These are phyloP conservation scores for Cadophora malorum DNA, from an alignment of 2,329 filamentous ascomycete genomes.

Conservation along the genomic window DNA sequence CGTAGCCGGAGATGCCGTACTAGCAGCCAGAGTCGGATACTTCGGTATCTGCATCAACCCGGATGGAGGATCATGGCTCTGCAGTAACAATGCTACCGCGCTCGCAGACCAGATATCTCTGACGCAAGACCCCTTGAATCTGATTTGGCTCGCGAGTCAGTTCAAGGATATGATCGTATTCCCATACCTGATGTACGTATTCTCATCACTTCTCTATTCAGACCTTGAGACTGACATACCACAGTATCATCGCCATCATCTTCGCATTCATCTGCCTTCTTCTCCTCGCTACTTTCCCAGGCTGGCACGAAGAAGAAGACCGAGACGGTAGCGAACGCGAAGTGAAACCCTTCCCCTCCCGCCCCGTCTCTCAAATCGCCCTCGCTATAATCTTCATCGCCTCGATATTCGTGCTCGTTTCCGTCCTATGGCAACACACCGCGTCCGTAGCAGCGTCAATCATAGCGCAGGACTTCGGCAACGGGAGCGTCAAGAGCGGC, in stretches of 20 bases:
- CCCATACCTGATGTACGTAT: constrained; percentile 86
- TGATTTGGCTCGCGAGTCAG: constrained; percentile 95
- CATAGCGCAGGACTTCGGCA: constrained; percentile 90
- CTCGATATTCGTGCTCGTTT: constrained; percentile 75
- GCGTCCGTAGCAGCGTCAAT: constrained; percentile 94
- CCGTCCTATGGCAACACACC: constrained; percentile 88
- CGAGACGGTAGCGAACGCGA: constrained; percentile 82
- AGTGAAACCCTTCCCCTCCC: constrained; percentile 91
- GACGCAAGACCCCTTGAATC: constrained; percentile 93
- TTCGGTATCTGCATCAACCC: constrained; percentile 97
- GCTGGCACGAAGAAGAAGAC: constrained; percentile 93
- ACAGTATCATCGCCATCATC: constrained; percentile 93
- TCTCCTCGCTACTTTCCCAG: constrained; percentile 93
- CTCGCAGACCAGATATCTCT: constrained; percentile 87
- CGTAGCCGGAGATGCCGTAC: constrained; percentile 82
- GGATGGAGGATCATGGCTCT: constrained; percentile 89
- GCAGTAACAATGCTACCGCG: constrained; percentile 95
- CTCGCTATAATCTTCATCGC: constrained; percentile 88
- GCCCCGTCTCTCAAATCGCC: constrained; percentile 90
- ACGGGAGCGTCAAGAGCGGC: constrained; percentile 84
- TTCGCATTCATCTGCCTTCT: constrained; percentile 96
- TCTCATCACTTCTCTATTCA: neutral
- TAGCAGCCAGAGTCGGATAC: constrained; percentile 94
- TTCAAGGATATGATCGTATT: constrained; percentile 99
- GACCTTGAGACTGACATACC: neutral